A percentile compares a stretch with the other conserved stretches of the same genome.
phyloP scores from a whole-genome alignment of 2,329 filamentous ascomycete genomes.

The Plectosphaerella plurivora region DNA sequence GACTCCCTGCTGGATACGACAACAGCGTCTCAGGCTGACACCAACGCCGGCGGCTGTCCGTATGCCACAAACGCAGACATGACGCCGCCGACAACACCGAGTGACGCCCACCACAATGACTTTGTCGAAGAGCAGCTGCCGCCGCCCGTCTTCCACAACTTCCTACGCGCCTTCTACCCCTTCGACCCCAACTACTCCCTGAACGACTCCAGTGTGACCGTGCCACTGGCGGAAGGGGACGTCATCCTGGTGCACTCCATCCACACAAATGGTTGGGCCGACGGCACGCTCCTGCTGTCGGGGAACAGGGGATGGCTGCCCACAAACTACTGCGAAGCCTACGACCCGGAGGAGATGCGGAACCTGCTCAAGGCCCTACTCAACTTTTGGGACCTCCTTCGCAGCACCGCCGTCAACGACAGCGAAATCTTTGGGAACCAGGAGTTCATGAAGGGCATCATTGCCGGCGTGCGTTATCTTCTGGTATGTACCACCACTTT shows the following conservation, averaged over 20 bases:
- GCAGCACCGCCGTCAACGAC: conserved; percentile 71
- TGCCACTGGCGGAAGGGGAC: conserved; percentile 85
- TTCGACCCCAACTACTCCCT: conserved; percentile 78
- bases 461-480: conserved; percentile 86
- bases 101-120: conserved; percentile 60
- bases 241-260: conserved; percentile 93
- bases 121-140: conserved; percentile 34
- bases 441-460: conserved; percentile 90
- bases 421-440: conserved; percentile 80
- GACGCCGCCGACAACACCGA: conserved; percentile 73
- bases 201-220: conserved; percentile 80
- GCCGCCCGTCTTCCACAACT: conserved; percentile 81
- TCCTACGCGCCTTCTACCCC: conserved; percentile 87
- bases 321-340: conserved; percentile 96
- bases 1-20: conserved; percentile 17
- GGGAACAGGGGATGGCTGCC: conserved; percentile 92
- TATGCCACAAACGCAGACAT: conserved; percentile 50
- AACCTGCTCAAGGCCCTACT: conserved; percentile 81
- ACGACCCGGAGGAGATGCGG: conserved; percentile 82
- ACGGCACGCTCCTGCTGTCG: conserved; percentile 82
- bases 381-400: conserved; percentile 87
- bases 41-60: conserved; percentile 34
- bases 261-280: conserved; percentile 97
- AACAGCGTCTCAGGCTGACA: conserved; percentile 22
- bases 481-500: conserved; percentile 56